phyloP scores from a whole-genome alignment of 768 basidiomycete species.

The Cystoderma amianthinum region DNA sequence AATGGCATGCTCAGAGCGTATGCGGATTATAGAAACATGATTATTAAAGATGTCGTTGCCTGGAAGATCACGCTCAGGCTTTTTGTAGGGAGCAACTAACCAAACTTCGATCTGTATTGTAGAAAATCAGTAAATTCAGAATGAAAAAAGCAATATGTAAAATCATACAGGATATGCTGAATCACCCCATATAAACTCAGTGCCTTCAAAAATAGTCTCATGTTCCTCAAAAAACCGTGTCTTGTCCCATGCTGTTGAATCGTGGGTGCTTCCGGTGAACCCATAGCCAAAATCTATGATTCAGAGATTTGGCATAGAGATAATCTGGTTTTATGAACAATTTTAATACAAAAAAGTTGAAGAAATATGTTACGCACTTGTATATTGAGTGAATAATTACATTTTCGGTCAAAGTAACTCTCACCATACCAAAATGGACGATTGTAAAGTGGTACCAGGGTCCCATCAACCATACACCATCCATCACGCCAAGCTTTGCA shows the following conservation, averaged over 20 bases:
- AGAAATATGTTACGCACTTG: conserved; percentile 14
- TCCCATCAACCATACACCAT: conserved; percentile 31
- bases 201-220: conserved; percentile 6
- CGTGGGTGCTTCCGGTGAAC: conserved; percentile 22
- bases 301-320: conserved; percentile 10
- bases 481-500: conserved; percentile 27
- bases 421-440: conserved; percentile 24
- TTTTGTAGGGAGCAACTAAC: conserved; percentile 5
- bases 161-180: conserved; percentile 20
- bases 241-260: conserved; percentile 21
- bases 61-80: conserved; percentile 11
- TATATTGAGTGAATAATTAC: conserved; percentile 29
- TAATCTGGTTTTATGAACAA: conserved; percentile 10
- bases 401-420: conserved; percentile 28
- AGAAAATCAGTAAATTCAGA: neutral
- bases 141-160: conserved; percentile 16
- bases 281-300: conserved; percentile 24
- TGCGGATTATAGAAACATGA: conserved; percentile 15
- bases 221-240: conserved; percentile 16
- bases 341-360: too few relatives aligned
- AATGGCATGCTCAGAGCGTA: conserved; percentile 22
- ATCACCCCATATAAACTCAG: conserved; percentile 22
- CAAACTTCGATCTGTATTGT: neutral
- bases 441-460: conserved; percentile 21
- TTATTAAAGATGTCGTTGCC: conserved; percentile 15